Conservation (phyloP, 139 green algal genomes). For the Chlamydomonas sp. region DNA sequence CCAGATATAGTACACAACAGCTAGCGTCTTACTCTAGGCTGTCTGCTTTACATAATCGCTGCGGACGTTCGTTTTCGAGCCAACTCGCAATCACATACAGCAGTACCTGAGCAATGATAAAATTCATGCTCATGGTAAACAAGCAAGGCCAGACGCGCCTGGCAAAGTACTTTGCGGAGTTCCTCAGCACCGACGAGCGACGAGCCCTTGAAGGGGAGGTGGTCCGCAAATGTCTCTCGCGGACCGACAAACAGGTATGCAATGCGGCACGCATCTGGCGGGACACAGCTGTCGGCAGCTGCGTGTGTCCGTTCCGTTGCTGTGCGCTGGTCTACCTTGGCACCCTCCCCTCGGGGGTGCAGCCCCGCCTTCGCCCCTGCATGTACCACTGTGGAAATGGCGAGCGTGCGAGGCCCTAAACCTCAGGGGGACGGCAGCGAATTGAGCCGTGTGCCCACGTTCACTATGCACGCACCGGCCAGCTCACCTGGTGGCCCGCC, state of each 20-base stretch:
- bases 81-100: background rate
- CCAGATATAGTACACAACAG: too few species aligned
- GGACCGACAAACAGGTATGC: conserved; percentile 90
- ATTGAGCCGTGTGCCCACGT: too few species aligned
- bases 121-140: conserved; percentile 98
- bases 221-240: conserved; percentile 94
- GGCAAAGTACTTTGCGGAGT: conserved; percentile 94
- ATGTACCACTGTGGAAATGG: too few species aligned
- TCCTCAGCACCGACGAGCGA: conserved; percentile 81
- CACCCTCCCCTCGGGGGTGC: too few species aligned
- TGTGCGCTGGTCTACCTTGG: too few species aligned
- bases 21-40: too few species aligned
- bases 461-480: background rate
- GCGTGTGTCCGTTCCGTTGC: too few species aligned
- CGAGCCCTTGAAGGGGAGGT: conserved; percentile 92
- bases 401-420: too few species aligned
- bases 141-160: conserved; percentile 99
- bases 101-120: conserved; percentile 69
- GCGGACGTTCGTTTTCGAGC: too few species aligned
- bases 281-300: background rate
- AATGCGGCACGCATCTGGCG: background rate
- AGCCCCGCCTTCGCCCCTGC: too few species aligned
- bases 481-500: background rate
- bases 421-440: too few species aligned
- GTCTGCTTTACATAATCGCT: too few species aligned